These are phyloP conservation scores for Penicillium occitanis DNA, from an alignment of 2,329 filamentous ascomycete genomes.

Conservation along the genomic window DNA sequence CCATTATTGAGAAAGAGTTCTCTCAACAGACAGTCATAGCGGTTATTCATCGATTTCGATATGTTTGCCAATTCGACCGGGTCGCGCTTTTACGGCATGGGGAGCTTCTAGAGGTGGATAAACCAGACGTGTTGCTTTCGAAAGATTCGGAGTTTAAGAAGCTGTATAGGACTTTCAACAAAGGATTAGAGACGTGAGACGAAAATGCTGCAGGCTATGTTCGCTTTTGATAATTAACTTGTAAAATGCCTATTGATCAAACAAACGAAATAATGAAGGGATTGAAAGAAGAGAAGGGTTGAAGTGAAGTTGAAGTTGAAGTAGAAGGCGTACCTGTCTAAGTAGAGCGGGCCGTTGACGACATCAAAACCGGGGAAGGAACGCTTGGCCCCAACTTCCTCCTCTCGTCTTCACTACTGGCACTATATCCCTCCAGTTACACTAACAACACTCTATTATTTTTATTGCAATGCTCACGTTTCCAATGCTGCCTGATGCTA, in stretches of 20 bases:
- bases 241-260: neutral
- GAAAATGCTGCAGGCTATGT: neutral
- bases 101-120: constrained; percentile 37
- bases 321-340: neutral
- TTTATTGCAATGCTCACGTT: neutral
- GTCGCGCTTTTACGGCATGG: constrained; percentile 39
- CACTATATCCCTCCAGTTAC: neutral
- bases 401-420: neutral
- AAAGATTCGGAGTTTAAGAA: constrained; percentile 37
- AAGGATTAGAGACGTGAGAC: neutral
- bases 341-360: neutral
- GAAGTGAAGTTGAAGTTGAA: neutral
- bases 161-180: constrained; percentile 25
- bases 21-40: constrained; percentile 58
- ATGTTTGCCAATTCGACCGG: constrained; percentile 40
- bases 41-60: constrained; percentile 56
- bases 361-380: constrained; percentile 7
- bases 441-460: neutral
- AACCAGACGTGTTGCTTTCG: constrained; percentile 38
- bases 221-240: neutral
- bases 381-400: constrained; percentile 1
- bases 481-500: constrained; percentile 6
- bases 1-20: constrained; percentile 56
- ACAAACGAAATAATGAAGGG: neutral
- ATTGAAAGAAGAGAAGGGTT: neutral